phyloP scores from a whole-genome alignment of 768 basidiomycete species.

The Suillus occidentalis region DNA sequence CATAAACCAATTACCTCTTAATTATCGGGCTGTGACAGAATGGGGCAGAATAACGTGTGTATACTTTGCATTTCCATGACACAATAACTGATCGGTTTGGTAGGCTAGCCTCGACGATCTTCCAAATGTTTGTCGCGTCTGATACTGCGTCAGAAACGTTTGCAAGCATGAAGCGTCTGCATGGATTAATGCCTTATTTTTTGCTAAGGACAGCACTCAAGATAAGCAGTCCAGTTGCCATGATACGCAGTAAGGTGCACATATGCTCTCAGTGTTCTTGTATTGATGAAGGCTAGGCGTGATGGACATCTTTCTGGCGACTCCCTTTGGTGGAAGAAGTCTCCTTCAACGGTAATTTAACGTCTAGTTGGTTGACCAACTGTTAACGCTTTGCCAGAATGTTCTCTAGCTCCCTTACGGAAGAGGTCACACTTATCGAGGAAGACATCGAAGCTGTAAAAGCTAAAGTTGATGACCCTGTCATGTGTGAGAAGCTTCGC shows the following conservation, averaged over 20 bases:
- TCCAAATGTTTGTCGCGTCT: slow-evolving; percentile 91
- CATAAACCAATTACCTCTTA: slow-evolving; percentile 73
- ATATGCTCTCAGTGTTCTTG: slow-evolving; percentile 4
- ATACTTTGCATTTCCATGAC: slow-evolving; percentile 2
- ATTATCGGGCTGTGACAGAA: slow-evolving; percentile 88
- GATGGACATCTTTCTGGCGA: slow-evolving; percentile 92
- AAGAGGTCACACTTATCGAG: slow-evolving; percentile 83
- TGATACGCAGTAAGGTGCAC: slow-evolving; percentile 76
- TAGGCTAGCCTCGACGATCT: slow-evolving; percentile 94
- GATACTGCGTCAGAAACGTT: slow-evolving; percentile 92
- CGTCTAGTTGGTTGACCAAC: not conserved
- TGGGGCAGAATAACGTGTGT: slow-evolving; percentile 97
- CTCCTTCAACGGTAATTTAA: slow-evolving; percentile 74
- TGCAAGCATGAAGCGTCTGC: slow-evolving; percentile 84
- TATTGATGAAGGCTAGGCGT: slow-evolving; percentile 42
- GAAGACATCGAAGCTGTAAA: slow-evolving; percentile 87
- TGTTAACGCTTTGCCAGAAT: slow-evolving; percentile 53
- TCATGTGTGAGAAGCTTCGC: slow-evolving; percentile 85
- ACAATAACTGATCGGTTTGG: slow-evolving; percentile 13
- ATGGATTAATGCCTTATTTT: slow-evolving; percentile 97
- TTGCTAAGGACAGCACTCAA: slow-evolving; percentile 89
- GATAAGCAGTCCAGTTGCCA: slow-evolving; percentile 93
- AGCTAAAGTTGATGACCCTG: slow-evolving; percentile 85
- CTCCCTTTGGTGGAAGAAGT: slow-evolving; percentile 93
- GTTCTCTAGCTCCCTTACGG: slow-evolving; percentile 90